A percentile compares a stretch with the other conserved stretches of the same genome.
Conservation (phyloP, 1,139 yeast species). For the Saccharomyces hybrid region DNA sequence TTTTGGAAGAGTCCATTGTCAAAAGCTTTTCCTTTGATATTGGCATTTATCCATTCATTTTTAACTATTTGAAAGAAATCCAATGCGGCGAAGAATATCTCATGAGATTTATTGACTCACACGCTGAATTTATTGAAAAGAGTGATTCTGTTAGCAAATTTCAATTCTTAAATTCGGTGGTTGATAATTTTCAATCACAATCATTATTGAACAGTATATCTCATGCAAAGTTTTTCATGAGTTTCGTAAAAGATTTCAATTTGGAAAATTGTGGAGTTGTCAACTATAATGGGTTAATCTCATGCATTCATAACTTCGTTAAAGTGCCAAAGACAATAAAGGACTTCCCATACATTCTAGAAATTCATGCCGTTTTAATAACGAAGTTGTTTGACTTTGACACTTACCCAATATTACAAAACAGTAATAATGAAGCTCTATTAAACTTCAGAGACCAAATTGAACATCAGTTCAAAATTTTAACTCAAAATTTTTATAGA, state of each 20-base stretch:
- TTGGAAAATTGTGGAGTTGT: constrained; percentile 13
- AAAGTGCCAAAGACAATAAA: constrained; percentile 23
- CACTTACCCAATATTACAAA: constrained; percentile 39
- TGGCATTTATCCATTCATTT: constrained; percentile 30
- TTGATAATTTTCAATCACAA: constrained; percentile 19
- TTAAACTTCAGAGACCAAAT: constrained; percentile 27
- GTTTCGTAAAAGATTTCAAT: constrained; percentile 18
- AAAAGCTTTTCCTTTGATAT: constrained; percentile 30
- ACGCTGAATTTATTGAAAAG: constrained; percentile 23
- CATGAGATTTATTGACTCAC: constrained; percentile 30
- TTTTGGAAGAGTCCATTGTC: constrained; percentile 34
- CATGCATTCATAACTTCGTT: constrained; percentile 25
- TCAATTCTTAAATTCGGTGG: constrained; percentile 28
- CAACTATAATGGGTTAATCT: constrained; percentile 24
- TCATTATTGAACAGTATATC: constrained; percentile 19
- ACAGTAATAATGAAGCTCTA: constrained; percentile 35
- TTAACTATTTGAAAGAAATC: constrained; percentile 27
- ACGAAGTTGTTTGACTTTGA: constrained; percentile 48
- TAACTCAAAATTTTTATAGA: constrained; percentile 21
- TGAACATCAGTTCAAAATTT: constrained; percentile 19
- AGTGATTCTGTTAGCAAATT: constrained; percentile 10
- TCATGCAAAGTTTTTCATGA: constrained; percentile 29
- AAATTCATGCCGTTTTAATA: constrained; percentile 37
- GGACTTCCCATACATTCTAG: constrained; percentile 23
- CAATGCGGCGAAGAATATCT: constrained; percentile 30